Base-by-base conservation (phyloP, 164 flowering plant species). In the Chimonanthus salicifolius region DNA sequence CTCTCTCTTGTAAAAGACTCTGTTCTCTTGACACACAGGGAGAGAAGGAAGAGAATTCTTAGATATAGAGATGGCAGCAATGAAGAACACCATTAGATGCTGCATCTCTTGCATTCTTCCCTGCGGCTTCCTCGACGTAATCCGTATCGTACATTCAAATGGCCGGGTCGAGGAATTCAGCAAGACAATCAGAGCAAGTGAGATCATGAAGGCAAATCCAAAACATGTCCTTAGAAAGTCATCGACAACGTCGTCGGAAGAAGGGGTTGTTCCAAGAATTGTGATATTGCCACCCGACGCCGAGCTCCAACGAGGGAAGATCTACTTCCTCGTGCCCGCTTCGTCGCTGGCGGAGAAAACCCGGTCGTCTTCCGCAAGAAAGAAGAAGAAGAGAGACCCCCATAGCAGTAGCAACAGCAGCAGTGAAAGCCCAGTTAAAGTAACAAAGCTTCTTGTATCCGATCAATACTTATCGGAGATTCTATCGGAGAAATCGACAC, bases 401-500 rank as follows among this genome's bases (percentile, higher is more conserved):
- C 47, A 66, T 16, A 13, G 45, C 49, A n/a, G 48, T 44, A n/a
- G 9, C 54, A 49, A n/a, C 54, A 48, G 20, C 71, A 33, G 43
- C 46, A 33, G 10, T 51, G 62, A 46, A 49, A 69, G 18, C 48
- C 72, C 75, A 0, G 67, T 51, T 10, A 48, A 81, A 0, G 58
- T 74, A 65, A 74, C 83, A 43, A 75, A 83, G 65, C 74, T 86
- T 7, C 76, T 88, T 16, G 45, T 84, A 33, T 89, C 93, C 9
- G 97, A 94, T 83, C 84, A 79, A 73, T 92, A 94, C 74, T 80
- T 94, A 81, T 86, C 83, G 20, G 98, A 94, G 74, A 88, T 94
- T 71, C 75, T 92, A 11, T 88, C 93, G 10, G 97, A 92, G 78
- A 92, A 88, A 3, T 84, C 94, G 15, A 85, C 87, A 13, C 94